A percentile compares a stretch with the other conserved stretches of the same genome.
These are phyloP conservation scores for Torulaspora franciscae DNA, from an alignment of 805 yeast genomes.

Conservation along the genomic window DNA sequence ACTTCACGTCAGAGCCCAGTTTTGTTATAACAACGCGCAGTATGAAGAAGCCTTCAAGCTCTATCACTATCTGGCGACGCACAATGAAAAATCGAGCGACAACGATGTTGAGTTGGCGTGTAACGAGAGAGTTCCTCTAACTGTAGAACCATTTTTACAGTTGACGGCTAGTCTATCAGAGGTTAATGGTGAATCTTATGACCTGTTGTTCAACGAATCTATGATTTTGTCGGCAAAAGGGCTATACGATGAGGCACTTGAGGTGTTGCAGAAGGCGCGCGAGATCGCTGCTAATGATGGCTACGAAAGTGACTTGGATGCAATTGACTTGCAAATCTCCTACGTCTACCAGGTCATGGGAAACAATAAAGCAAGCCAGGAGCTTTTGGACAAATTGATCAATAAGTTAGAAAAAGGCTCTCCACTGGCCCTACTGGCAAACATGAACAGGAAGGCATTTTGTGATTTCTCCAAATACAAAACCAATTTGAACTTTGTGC, in stretches of 20 bases:
- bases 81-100: slow-evolving; percentile 34
- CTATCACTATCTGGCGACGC: slow-evolving; percentile 44
- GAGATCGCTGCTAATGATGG: slow-evolving; percentile 39
- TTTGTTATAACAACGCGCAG: slow-evolving; percentile 47
- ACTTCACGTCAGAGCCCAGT: slow-evolving; percentile 50
- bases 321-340: slow-evolving; percentile 58
- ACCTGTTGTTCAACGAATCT: slow-evolving; percentile 60
- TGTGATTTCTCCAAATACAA: slow-evolving; percentile 31
- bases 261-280: slow-evolving; percentile 44
- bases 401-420: slow-evolving; percentile 21
- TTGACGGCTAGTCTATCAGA: slow-evolving; percentile 12
- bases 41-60: slow-evolving; percentile 46
- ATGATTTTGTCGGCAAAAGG: slow-evolving; percentile 47
- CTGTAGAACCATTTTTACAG: slow-evolving; percentile 38
- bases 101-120: slow-evolving; percentile 52
- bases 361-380: slow-evolving; percentile 35
- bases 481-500: slow-evolving; percentile 29
- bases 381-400: slow-evolving; percentile 37
- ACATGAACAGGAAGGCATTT: slow-evolving; percentile 32
- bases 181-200: slow-evolving; percentile 43
- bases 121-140: slow-evolving; percentile 63
- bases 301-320: slow-evolving; percentile 47
- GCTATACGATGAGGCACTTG: slow-evolving; percentile 39
- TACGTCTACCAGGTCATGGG: slow-evolving; percentile 47
- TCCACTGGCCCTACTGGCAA: slow-evolving; percentile 30